phyloP scores from a whole-genome alignment of 2,329 filamentous ascomycete species.

The Colletotrichum trifolii region DNA sequence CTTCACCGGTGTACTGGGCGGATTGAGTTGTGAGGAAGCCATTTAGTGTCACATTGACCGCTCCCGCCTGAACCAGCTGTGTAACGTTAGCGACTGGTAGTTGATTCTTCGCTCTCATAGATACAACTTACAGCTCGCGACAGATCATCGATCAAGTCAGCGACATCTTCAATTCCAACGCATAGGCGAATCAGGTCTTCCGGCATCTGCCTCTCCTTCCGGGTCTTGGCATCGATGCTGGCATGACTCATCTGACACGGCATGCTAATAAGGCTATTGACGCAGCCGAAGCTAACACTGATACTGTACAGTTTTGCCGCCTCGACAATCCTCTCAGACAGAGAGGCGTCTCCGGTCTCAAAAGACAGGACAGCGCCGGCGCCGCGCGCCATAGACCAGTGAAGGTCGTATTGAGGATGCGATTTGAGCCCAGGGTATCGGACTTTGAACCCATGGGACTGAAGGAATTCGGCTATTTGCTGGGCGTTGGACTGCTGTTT shows the following conservation, averaged over 20 bases:
- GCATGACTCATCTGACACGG: conserved; percentile 99
- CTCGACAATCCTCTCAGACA: conserved; percentile 95
- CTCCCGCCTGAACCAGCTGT: conserved; percentile 91
- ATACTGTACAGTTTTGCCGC: conserved; percentile 93
- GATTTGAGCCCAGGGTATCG: conserved; percentile 94
- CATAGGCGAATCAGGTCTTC: conserved; percentile 97
- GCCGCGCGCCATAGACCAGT: conserved; percentile 94
- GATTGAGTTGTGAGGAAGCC: conserved; percentile 74
- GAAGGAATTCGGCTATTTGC: conserved; percentile 90
- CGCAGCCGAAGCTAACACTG: conserved; percentile 96
- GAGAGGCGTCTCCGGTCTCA: conserved; percentile 85
- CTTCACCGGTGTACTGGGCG: conserved; percentile 1
- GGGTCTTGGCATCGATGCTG: conserved; percentile 95
- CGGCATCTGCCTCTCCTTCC: conserved; percentile 88
- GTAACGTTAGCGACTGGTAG: conserved; percentile 40
- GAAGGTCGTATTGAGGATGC: conserved; percentile 95
- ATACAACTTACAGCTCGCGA: conserved; percentile 80
- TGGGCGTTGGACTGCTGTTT: conserved; percentile 96
- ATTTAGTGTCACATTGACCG: conserved; percentile 86
- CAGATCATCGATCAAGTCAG: conserved; percentile 93
- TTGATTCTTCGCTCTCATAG: neutral
- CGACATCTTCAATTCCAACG: conserved; percentile 93
- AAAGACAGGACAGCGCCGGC: conserved; percentile 95
- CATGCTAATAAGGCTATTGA: conserved; percentile 99
- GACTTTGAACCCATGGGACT: conserved; percentile 90